These are phyloP conservation scores for Tolypocladium cylindrosporum DNA, from an alignment of 2,329 filamentous ascomycete species.

Conservation along the genomic window DNA sequence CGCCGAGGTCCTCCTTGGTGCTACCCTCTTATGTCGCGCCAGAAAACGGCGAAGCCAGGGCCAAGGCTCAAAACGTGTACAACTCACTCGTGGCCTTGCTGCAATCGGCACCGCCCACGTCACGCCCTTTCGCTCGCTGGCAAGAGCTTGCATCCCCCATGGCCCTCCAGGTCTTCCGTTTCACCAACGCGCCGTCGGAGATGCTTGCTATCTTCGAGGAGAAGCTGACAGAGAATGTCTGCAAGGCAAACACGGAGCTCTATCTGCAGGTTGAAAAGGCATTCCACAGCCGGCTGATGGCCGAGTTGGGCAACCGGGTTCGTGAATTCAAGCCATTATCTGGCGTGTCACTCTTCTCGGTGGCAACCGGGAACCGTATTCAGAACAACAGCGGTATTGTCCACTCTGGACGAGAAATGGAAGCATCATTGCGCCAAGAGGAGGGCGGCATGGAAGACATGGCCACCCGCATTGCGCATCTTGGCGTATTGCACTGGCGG, in stretches of 20 bases:
- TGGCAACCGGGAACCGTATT: conserved; percentile 41
- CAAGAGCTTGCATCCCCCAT: conserved; percentile 40
- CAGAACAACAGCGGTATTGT: conserved; percentile 25
- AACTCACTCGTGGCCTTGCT: conserved; percentile 43
- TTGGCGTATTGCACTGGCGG: conserved; percentile 80
- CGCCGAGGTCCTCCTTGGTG: conserved; percentile 37
- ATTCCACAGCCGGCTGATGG: conserved; percentile 38
- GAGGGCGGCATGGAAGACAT: conserved; percentile 54
- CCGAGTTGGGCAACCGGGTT: conserved; percentile 38
- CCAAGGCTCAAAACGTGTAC: conserved; percentile 38
- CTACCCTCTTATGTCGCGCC: conserved; percentile 26
- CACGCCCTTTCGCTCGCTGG: conserved; percentile 38
- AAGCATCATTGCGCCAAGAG: conserved; percentile 30
- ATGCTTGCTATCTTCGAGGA: conserved; percentile 38
- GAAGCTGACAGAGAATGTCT: conserved; percentile 35
- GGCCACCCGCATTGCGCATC: conserved; percentile 68
- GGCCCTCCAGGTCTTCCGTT: conserved; percentile 50
- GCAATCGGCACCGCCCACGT: conserved; percentile 35
- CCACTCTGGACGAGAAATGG: conserved; percentile 20
- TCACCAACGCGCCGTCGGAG: conserved; percentile 37
- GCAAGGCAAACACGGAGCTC: conserved; percentile 29
- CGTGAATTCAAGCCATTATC: conserved; percentile 42
- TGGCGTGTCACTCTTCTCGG: conserved; percentile 43
- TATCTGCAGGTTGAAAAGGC: conserved; percentile 39
- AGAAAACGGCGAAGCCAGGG: conserved; percentile 29